phyloP scores from a whole-genome alignment of 352 stramenopile genomes.

The Pythium angustatum region DNA sequence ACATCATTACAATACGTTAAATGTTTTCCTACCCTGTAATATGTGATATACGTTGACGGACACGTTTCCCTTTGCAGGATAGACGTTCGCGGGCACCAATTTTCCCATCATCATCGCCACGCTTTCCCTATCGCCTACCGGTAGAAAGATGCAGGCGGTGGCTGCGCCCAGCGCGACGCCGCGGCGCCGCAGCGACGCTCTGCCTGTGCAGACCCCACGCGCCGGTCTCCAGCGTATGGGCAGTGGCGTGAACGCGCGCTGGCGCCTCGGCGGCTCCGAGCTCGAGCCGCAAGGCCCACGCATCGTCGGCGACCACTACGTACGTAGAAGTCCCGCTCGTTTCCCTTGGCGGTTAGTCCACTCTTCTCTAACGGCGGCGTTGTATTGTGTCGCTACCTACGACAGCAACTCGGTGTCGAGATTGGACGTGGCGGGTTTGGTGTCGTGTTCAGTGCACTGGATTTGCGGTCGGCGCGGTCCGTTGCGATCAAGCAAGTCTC shows the following conservation, averaged over 20 bases:
- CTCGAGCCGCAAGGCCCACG: slow-evolving; percentile 57
- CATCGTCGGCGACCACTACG: slow-evolving; percentile 75
- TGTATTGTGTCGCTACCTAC: too few relatives aligned
- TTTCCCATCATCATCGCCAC: background rate
- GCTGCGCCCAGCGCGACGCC: slow-evolving; percentile 1
- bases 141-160: background rate
- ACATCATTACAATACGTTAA: too few relatives aligned
- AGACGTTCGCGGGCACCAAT: slow-evolving; percentile 5
- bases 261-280: slow-evolving; percentile 23
- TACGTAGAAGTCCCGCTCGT: slow-evolving; percentile 38
- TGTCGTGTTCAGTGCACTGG: slow-evolving; percentile 87
- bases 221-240: slow-evolving; percentile 32
- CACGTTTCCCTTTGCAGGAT: too few relatives aligned
- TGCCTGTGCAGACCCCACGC: slow-evolving; percentile 7
- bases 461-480: slow-evolving; percentile 78
- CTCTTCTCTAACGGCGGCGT: too few relatives aligned
- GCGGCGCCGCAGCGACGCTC: slow-evolving; percentile 18
- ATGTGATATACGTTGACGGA: too few relatives aligned
- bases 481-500: slow-evolving; percentile 89
- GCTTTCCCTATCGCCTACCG: background rate
- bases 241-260: slow-evolving; percentile 22
- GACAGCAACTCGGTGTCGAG: slow-evolving; percentile 89
- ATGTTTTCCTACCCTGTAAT: too few relatives aligned
- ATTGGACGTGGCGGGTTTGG: slow-evolving; percentile 92
- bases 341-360: too few relatives aligned